phyloP scores from a whole-genome alignment of 2,329 filamentous ascomycete genomes.

The Epichloe amarillans region DNA sequence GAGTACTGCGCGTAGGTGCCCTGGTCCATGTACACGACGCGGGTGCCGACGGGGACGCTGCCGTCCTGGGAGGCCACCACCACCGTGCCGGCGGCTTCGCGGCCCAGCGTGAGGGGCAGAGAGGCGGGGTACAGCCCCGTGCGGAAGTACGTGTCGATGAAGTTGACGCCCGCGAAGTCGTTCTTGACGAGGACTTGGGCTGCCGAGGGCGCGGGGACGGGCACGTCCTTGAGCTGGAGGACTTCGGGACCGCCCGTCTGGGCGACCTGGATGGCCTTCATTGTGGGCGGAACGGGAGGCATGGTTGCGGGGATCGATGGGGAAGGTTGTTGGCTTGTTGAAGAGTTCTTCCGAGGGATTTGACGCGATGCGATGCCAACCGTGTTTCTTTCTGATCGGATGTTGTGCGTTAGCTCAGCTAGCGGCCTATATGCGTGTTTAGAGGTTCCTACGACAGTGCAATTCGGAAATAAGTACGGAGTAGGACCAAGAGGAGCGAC shows the following conservation, averaged over 20 bases:
- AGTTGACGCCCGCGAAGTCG: conserved; percentile 70
- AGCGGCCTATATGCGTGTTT: no score
- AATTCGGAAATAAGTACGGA: no score
- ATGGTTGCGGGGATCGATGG: conserved; percentile 27
- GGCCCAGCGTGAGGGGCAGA: conserved; percentile 65
- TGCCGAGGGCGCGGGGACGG: conserved; percentile 52
- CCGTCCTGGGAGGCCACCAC: conserved; percentile 48
- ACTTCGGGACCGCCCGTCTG: conserved; percentile 56
- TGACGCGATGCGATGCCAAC: no score
- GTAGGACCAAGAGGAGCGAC: no score
- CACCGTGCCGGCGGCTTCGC: conserved; percentile 64
- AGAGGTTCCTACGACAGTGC: no score
- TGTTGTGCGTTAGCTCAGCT: no score
- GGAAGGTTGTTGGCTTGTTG: background rate
- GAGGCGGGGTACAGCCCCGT: conserved; percentile 63
- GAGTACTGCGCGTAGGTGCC: conserved; percentile 45
- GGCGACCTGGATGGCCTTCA: conserved; percentile 54
- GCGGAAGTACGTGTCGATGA: conserved; percentile 86
- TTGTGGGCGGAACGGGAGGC: conserved; percentile 59
- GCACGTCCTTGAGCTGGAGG: conserved; percentile 56
- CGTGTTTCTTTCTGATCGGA: no score
- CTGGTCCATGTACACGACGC: conserved; percentile 53
- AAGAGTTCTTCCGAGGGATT: no score
- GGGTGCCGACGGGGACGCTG: conserved; percentile 52
- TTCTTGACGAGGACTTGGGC: conserved; percentile 72